These are phyloP conservation scores for Phytophthora agathidicida DNA, from an alignment of 352 stramenopile species.

Conservation along the genomic window DNA sequence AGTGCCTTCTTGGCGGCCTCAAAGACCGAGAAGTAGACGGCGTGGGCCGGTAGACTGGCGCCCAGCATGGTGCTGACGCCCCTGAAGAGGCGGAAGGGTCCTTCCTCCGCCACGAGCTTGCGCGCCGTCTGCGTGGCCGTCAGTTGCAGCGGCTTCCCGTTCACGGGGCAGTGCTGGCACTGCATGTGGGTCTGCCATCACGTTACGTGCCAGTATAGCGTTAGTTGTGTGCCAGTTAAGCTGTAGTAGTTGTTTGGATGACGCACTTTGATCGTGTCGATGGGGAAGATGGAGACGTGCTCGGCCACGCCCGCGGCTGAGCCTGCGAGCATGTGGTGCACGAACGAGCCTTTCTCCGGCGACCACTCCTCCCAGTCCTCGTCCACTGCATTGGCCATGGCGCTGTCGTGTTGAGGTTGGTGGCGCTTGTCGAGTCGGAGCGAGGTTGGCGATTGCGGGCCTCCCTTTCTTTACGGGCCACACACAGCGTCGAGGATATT, in stretches of 20 bases:
- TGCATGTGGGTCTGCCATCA: constrained; percentile 94
- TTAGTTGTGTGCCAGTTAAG: not conserved
- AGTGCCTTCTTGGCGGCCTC: constrained; percentile 88
- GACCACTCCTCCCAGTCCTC: constrained; percentile 96
- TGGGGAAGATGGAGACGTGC: constrained; percentile 98
- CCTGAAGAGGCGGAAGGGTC: constrained; percentile 92
- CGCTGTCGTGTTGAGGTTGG: not conserved
- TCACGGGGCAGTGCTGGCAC: constrained; percentile 84
- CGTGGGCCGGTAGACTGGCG: constrained; percentile 97
- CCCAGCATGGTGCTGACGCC: constrained; percentile 98
- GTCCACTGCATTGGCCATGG: constrained; percentile 48
- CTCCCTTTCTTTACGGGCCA: constrained; percentile 38
- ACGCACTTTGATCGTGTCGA: constrained; percentile 87
- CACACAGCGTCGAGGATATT: constrained; percentile 14
- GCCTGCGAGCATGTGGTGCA: constrained; percentile 95
- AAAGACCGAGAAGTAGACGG: constrained; percentile 94
- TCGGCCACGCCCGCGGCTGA: constrained; percentile 96
- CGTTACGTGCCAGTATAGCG: not conserved
- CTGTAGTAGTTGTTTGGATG: constrained; percentile 24
- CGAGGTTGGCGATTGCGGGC: constrained; percentile 20
- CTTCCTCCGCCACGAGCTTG: constrained; percentile 71
- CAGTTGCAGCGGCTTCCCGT: constrained; percentile 59
- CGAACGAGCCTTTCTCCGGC: constrained; percentile 93
- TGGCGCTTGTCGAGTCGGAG: constrained; percentile 26
- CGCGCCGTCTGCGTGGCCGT: constrained; percentile 69